phyloP scores from a whole-genome alignment of 768 basidiomycete species.

The Russula ochroleuca region DNA sequence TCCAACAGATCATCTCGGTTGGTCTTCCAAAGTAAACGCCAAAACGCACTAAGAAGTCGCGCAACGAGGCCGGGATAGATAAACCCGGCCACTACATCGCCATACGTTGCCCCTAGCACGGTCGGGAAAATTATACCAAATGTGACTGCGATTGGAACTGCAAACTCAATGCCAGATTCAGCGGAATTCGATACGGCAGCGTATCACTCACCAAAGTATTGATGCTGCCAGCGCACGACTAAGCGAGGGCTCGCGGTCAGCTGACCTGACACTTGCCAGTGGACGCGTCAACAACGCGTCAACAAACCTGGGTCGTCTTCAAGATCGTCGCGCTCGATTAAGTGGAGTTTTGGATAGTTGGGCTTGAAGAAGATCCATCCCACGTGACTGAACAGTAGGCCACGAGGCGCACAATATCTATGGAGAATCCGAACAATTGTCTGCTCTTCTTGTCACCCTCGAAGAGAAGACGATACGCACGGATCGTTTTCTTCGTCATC shows the following conservation, averaged over 20 bases:
- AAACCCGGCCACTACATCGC: constrained; percentile 61
- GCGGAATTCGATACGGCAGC: not conserved
- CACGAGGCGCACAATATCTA: constrained; percentile 70
- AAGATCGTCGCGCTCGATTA: constrained; percentile 65
- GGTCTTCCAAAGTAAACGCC: not conserved
- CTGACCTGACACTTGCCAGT: not conserved
- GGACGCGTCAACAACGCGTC: not conserved
- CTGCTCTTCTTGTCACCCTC: not conserved
- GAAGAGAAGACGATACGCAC: constrained; percentile 36
- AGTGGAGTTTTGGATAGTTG: constrained; percentile 53
- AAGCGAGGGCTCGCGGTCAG: not conserved
- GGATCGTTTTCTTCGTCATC: constrained; percentile 66
- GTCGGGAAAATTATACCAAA: constrained; percentile 58
- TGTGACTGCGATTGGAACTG: constrained; percentile 57
- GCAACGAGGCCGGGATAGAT: constrained; percentile 69
- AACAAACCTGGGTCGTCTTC: constrained; percentile 60
- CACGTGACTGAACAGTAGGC: constrained; percentile 72
- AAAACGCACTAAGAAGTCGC: constrained; percentile 50
- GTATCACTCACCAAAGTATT: constrained; percentile 49
- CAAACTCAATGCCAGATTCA: not conserved
- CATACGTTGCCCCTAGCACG: constrained; percentile 51
- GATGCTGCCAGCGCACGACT: constrained; percentile 72
- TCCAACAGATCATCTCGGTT: not conserved
- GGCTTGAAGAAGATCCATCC: constrained; percentile 86
- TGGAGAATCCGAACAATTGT: not conserved